These are phyloP conservation scores for Epichloe sibirici DNA, from an alignment of 2,329 filamentous ascomycete species.

Conservation along the genomic window DNA sequence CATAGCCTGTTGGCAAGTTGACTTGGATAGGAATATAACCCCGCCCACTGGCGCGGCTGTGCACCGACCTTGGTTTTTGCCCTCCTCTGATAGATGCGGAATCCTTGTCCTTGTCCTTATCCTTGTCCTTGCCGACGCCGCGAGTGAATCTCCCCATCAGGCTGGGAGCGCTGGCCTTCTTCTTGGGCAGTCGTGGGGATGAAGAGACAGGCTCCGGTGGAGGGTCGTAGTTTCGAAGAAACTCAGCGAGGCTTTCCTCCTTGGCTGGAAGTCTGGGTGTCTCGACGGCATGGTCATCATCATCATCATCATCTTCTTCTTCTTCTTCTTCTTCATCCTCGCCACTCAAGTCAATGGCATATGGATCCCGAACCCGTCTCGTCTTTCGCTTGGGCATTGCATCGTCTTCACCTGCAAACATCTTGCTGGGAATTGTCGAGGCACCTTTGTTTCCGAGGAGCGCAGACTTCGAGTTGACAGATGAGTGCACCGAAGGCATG, in stretches of 20 bases:
- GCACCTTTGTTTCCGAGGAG: constrained; percentile 37
- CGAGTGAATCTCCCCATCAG: constrained; percentile 47
- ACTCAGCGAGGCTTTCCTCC: constrained; percentile 63
- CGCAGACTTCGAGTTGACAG: constrained; percentile 63
- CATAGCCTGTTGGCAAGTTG: constrained; percentile 32
- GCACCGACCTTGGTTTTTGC: constrained; percentile 19
- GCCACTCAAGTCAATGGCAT: constrained; percentile 77
- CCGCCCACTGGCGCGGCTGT: constrained; percentile 23
- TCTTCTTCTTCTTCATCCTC: constrained; percentile 37
- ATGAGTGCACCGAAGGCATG: constrained; percentile 45
- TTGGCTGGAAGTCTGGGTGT: constrained; percentile 26
- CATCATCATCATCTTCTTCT: constrained; percentile 54
- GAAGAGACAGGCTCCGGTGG: constrained; percentile 36
- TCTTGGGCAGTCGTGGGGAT: constrained; percentile 34
- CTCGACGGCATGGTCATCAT: constrained; percentile 32
- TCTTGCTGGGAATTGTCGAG: constrained; percentile 18
- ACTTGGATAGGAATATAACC: constrained; percentile 43
- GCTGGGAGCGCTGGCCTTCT: constrained; percentile 51
- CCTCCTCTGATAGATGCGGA: constrained; percentile 14
- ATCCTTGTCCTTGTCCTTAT: constrained; percentile 12
- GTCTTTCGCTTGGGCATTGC: constrained; percentile 61
- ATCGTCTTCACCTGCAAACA: constrained; percentile 38
- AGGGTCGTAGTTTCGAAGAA: constrained; percentile 57
- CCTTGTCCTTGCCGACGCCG: constrained; percentile 10
- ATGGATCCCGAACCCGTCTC: constrained; percentile 72